Evolutionary conservation across 495 filamentous ascomycete species (phyloP).

Genomic region (Penicillium malachiteum): DNA sequence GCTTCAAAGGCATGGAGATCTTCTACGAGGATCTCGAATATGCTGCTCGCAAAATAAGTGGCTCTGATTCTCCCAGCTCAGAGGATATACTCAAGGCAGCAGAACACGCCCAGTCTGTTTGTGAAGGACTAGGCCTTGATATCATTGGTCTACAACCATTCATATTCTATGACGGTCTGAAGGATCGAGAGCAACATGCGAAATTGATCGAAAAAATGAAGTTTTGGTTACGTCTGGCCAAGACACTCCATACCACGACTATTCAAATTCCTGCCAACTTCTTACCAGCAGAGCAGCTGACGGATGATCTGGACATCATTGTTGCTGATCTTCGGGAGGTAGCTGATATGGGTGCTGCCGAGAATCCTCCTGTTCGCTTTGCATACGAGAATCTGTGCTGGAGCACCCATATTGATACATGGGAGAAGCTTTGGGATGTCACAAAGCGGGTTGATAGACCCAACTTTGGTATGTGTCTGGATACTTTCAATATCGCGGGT

Average conservation of each 20-base stretch:
- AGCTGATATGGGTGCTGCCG: constrained; percentile 30
- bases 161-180: constrained; percentile 67
- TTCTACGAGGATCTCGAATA: constrained; percentile 72
- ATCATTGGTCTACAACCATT: constrained; percentile 67
- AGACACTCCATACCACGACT: constrained; percentile 57
- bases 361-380: constrained; percentile 54
- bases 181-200: constrained; percentile 56
- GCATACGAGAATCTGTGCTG: constrained; percentile 69
- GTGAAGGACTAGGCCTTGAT: constrained; percentile 18
- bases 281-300: constrained; percentile 50
- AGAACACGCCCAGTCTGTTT: constrained; percentile 21
- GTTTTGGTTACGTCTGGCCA: constrained; percentile 62
- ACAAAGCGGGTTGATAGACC: constrained; percentile 59
- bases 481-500: constrained; percentile 74
- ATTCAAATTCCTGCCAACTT: constrained; percentile 70
- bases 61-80: constrained; percentile 15
- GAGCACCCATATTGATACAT: constrained; percentile 62
- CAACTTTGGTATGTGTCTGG: constrained; percentile 72
- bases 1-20: constrained; percentile 65
- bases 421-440: constrained; percentile 66
- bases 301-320: constrained; percentile 53
- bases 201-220: constrained; percentile 55
- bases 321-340: constrained; percentile 59
- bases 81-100: constrained; percentile 57
- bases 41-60: constrained; percentile 32